phyloP scores from a whole-genome alignment of 1,139 yeast species.

The Spathaspora sp. region DNA sequence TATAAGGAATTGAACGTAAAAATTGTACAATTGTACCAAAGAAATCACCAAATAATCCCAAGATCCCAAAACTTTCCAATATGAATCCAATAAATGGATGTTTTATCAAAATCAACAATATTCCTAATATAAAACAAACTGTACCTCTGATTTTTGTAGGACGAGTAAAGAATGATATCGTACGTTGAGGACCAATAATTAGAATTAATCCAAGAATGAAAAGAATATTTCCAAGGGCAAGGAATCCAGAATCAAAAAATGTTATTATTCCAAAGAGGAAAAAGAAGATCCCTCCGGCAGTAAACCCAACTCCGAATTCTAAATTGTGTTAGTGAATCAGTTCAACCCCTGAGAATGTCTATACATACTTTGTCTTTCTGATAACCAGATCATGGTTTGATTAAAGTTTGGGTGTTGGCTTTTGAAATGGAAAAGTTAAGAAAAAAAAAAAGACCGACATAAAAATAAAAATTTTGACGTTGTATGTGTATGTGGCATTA shows the following conservation, averaged over 20 bases:
- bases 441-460: background rate
- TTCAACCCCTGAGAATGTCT: background rate
- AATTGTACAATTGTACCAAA: slow-evolving; percentile 90
- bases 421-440: background rate
- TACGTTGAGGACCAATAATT: slow-evolving; percentile 85
- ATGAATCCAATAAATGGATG: slow-evolving; percentile 83
- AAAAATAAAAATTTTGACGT: background rate
- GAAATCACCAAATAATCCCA: slow-evolving; percentile 89
- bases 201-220: slow-evolving; percentile 81
- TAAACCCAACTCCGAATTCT: slow-evolving; percentile 94
- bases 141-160: slow-evolving; percentile 88
- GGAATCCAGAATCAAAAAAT: slow-evolving; percentile 83
- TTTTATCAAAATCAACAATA: slow-evolving; percentile 69
- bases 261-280: slow-evolving; percentile 81
- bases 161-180: slow-evolving; percentile 79
- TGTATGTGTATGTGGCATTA: background rate
- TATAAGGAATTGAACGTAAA: slow-evolving; percentile 79
- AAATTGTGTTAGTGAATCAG: slow-evolving; percentile 19
- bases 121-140: slow-evolving; percentile 72
- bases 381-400: slow-evolving; percentile 64
- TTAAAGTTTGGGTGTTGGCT: background rate
- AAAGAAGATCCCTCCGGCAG: slow-evolving; percentile 81
- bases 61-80: slow-evolving; percentile 82
- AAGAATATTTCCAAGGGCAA: slow-evolving; percentile 84
- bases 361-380: slow-evolving; percentile 73